Base-by-base conservation (phyloP, 768 basidiomycete genomes). In the Boletus speciosus region DNA sequence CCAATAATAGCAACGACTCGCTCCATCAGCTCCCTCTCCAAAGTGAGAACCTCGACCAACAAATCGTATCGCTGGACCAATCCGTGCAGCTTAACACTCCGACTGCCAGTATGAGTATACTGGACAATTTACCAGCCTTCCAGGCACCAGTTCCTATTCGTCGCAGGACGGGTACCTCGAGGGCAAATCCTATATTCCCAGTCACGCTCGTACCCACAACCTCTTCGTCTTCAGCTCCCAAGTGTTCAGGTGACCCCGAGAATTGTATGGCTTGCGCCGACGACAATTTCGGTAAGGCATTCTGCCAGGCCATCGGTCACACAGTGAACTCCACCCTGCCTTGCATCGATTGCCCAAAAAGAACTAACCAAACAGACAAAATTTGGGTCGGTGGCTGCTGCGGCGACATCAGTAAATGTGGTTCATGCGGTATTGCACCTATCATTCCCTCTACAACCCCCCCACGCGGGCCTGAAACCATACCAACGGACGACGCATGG, bases 191-290 rank as follows among this genome's bases (percentile, higher is more conserved):
- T 12, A 71, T 88, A 35, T 89, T 88, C 67, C 79, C 82, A 9
- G 69, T 79, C 40, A 73, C 79, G 19, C 63, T 71, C 25, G 44
- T 63, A 32, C 58, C 65, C 41, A 66, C 75, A 47, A 61, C 71
- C 23, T 60, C 72, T 36, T 55, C 61, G 25, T 55, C 63, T 46
- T 58, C 67, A 39, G 54, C 68, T 32, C 61, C 62, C 52, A 79
- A 71, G 34, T 95, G 93, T 69, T 88, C 91, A 16, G 93, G 93
- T 12, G 90, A 95, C 64, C 93, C 93, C 3, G 78, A 81, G 9
- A 93, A 93, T 69, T 95, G 93, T 65, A 68, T 81, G 49, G 93
- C 91, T 5, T 95, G 93, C 66, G 86, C 85, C 5, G 86, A 89
- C 62, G 93, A 94, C 67, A 78, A 80, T 21, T 94, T 94, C 59